A percentile compares a stretch with the other conserved stretches of the same genome.
Conservation (phyloP, 2,329 filamentous ascomycete genomes). For the Verticillium nonalfalfae region DNA sequence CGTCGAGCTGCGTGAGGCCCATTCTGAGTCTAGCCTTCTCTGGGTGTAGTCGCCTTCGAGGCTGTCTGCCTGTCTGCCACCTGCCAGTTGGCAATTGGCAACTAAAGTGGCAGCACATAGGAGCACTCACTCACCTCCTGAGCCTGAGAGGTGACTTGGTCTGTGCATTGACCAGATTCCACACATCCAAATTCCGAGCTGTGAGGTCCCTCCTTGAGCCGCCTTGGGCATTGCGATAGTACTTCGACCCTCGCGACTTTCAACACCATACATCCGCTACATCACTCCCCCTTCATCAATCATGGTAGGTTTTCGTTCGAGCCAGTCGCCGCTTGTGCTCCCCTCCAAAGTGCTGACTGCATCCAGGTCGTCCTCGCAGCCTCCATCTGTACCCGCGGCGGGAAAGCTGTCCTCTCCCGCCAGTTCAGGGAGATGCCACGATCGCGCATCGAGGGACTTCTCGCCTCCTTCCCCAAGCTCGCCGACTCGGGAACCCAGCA, state of each 20-base stretch:
- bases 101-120: too few relatives aligned
- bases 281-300: slow-evolving; percentile 1
- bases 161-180: slow-evolving; percentile 15
- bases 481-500: slow-evolving; percentile 95
- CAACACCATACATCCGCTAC: slow-evolving; percentile 5
- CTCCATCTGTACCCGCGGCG: slow-evolving; percentile 96
- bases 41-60: neutral
- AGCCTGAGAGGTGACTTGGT: slow-evolving; percentile 1
- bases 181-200: slow-evolving; percentile 12
- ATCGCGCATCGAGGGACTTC: slow-evolving; percentile 90
- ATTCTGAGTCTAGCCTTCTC: neutral
- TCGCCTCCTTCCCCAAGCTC: slow-evolving; percentile 96
- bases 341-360: slow-evolving; percentile 4
- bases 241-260: neutral
- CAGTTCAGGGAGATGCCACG: slow-evolving; percentile 98
- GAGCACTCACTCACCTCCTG: neutral
- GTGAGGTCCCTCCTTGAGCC: slow-evolving; percentile 1
- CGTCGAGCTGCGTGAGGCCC: neutral
- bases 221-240: slow-evolving; percentile 8
- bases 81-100: too few relatives aligned
- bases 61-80: too few relatives aligned
- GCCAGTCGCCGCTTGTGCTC: neutral
- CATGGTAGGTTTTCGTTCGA: slow-evolving; percentile 6
- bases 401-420: slow-evolving; percentile 95
- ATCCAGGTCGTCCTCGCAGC: slow-evolving; percentile 90